Evolutionary conservation across 2,329 filamentous ascomycete genomes (phyloP).

Genomic region (Pleomassaria siparia): DNA sequence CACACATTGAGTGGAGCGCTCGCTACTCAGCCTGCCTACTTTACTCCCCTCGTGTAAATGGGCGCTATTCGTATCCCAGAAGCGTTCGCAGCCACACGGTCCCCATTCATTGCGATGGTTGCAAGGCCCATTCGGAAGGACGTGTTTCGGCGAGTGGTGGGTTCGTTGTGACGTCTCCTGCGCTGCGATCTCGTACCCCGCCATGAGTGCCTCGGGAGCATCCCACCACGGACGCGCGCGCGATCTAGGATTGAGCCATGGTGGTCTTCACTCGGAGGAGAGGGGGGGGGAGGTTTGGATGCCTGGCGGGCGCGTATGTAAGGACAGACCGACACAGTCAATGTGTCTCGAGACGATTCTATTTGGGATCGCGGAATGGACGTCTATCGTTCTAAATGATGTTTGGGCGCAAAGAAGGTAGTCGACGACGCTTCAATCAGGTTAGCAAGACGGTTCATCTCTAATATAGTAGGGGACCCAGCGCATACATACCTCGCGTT

Average conservation of each 20-base stretch:
- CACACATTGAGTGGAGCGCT: slow-evolving; percentile 50
- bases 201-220: slow-evolving; percentile 41
- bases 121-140: slow-evolving; percentile 55
- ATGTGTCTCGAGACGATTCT: neutral
- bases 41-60: slow-evolving; percentile 34
- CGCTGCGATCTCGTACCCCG: slow-evolving; percentile 32
- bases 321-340: neutral
- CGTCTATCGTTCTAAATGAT: neutral
- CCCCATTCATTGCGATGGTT: slow-evolving; percentile 53
- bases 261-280: neutral
- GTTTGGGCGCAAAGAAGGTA: neutral
- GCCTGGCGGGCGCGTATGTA: neutral
- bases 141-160: slow-evolving; percentile 27
- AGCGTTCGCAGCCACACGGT: slow-evolving; percentile 56
- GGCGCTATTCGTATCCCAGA: slow-evolving; percentile 48
- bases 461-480: slow-evolving; percentile 22
- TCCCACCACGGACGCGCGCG: slow-evolving; percentile 29
- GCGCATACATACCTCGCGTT: slow-evolving; percentile 37
- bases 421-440: neutral
- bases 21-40: slow-evolving; percentile 25
- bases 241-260: slow-evolving; percentile 4
- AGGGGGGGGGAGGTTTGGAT: neutral
- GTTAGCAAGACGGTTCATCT: slow-evolving; percentile 28
- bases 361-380: neutral
- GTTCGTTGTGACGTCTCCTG: slow-evolving; percentile 15